Evolutionary conservation across 1,139 yeast genomes (phyloP).

Genomic region (Candida albicans): DNA sequence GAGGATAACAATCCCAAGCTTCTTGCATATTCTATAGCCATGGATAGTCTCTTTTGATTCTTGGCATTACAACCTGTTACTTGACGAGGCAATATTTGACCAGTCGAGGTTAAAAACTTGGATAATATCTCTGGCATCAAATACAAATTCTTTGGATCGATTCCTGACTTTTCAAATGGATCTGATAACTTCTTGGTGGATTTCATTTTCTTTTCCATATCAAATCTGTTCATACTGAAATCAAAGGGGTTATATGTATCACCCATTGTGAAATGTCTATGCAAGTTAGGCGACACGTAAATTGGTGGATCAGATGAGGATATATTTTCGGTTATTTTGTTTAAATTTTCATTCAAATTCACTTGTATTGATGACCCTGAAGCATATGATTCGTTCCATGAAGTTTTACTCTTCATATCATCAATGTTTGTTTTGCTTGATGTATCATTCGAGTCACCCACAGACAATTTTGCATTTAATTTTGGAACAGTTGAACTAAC

Average conservation of each 20-base stretch:
- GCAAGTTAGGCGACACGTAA: slow-evolving; percentile 25
- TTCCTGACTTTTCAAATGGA: slow-evolving; percentile 54
- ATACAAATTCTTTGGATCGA: slow-evolving; percentile 66
- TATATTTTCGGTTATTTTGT: slow-evolving; percentile 20
- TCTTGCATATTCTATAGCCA: slow-evolving; percentile 69
- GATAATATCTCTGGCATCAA: slow-evolving; percentile 66
- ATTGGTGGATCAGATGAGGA: slow-evolving; percentile 25
- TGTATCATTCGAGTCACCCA: too few relatives aligned
- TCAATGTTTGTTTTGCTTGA: background rate
- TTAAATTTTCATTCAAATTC: slow-evolving; percentile 3
- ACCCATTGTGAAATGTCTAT: slow-evolving; percentile 42
- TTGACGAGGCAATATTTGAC: slow-evolving; percentile 65
- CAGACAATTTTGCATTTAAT: background rate
- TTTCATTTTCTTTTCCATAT: slow-evolving; percentile 30
- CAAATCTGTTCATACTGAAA: slow-evolving; percentile 57
- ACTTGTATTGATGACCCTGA: slow-evolving; percentile 31
- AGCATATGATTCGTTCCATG: slow-evolving; percentile 25
- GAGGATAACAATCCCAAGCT: slow-evolving; percentile 65
- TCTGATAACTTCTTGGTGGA: slow-evolving; percentile 19
- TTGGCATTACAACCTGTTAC: slow-evolving; percentile 63
- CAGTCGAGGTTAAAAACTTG: slow-evolving; percentile 57
- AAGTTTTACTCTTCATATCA: slow-evolving; percentile 28
- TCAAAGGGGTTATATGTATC: slow-evolving; percentile 73
- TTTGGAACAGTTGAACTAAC: background rate
- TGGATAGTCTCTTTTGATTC: slow-evolving; percentile 64